Base-by-base conservation (phyloP, 208 protist genomes). In the Trypanosoma scelopori region DNA sequence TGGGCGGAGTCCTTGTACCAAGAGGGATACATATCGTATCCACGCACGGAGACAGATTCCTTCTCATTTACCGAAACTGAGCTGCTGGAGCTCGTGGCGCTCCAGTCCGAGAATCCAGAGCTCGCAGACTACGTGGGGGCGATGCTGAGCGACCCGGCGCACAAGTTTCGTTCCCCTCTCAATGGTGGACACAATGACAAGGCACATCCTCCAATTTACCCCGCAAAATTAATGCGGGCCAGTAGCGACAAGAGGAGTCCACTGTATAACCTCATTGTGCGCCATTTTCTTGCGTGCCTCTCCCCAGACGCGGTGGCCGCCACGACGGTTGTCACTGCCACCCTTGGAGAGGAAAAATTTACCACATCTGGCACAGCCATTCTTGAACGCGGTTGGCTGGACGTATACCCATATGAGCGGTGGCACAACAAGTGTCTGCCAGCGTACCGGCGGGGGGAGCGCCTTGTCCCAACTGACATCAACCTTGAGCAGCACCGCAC, bases 181-280 rank as follows among this genome's bases (percentile, higher is more conserved):
- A 65, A 82, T 0, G 99, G 99, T 22, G 89, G 84, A 0, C 76
- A 98, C 50, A 84, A 99, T 74, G 99, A 99, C 79, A 89, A 99
- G 48, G 97, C 98, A 0, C 98, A 99, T 85, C 98, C 98, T 27
- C 98, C 98, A 12, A 99, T 99, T 47, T 97, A 99, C 74, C 98
- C 98, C 5, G 94, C 84, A 3, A 98, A 98, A 59, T 22, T 55
- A 52, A 74, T 95, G 27, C 55, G 55, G 6, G 75, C 55, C 12
- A 65, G 84, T n/a, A 60, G 58, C 39, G 79, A 90, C 35, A 74
- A 84, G 5, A 86, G 84, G 25, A 73, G 48, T 13, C 41, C 57
- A 47, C 69, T 99, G 20, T 99, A 99, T 74, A 93, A 98, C 55
- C 90, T 99, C 18, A 93, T 99, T 61, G 77, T 84, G 25, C 76